Evolutionary conservation across 1,139 yeast species (phyloP), one percentile per base, ranked within the genome.

Genomic region (Sugiyamaella sp.): DNA sequence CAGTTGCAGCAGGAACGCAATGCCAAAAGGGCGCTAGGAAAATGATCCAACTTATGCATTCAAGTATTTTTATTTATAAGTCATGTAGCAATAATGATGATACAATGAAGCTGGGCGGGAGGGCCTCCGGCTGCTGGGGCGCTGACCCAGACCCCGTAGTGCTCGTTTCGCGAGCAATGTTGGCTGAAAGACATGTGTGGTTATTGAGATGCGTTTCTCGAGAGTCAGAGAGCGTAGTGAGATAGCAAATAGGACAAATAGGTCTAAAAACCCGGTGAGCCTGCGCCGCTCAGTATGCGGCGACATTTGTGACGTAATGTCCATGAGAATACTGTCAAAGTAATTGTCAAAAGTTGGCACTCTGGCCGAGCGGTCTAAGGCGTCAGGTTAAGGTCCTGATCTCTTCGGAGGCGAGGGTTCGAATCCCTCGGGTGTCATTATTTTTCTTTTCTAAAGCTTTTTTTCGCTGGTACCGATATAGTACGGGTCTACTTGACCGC

Each of bases 1-100:
- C 85, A 82, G 69, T 74, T 84, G 60, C 97, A 89, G 70, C 96
- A 89, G 64, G 89, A 89, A 77, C 84, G 89, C 68, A 91, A 91
- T 71, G 68, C 70, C 19, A 63, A 66, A 64, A 60, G 63, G 24
- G 69, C 64, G 40, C 53, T 52, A 45, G 54, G 49, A 42, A 55
- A 60, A 40, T 55, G 56, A 55, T 14, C 8, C 4, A 29, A 6
- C 14, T 6, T 12, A 8, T 20, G 32, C n/a, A 21, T 12, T 10
- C n/a, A 24, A 4, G 3, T 40, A 6, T 40, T n/a, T 40, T 40
- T 40, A 40, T 40, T 22, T 40, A 40, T 40, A 29, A 29, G 8
- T 29, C 35, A 29, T 29, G 35, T 29, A 29, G 4, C 4, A 29
- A 6, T 8, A 43, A 9, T 41, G 35, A 41, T 41, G 46, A 16